Base-by-base conservation (phyloP, 768 basidiomycete genomes). In the Tulasnella sp. region DNA sequence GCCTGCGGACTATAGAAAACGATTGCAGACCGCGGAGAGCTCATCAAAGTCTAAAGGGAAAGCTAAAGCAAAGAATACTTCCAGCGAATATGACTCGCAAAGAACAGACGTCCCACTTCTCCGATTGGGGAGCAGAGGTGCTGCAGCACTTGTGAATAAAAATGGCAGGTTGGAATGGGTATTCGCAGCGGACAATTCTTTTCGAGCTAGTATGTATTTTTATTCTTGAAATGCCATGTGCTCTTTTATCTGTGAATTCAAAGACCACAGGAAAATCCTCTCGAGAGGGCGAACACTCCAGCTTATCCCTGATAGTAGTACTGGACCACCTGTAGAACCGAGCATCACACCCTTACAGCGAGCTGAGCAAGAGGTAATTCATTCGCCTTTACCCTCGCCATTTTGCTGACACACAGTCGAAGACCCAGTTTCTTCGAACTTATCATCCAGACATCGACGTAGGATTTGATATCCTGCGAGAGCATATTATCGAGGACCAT, bases 351-450 rank as follows among this genome's bases (percentile, higher is more conserved):
- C 66, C n/a, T 60, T 59, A n/a, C 72, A 76, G 48, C 73, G 72
- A 8, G 72, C 76, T 4, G 80, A 85, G 62, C 76, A 78, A 66
- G 79, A 79, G 20, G 84, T 87, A 62, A 45, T 74, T 53, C 27
- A 24, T 27, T 27, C 15, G 29, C 20, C 57, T n/a, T 15, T 20
- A 12, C 15, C 31, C 9, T 54, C 41, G 45, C 37, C 44, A 40
- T 31, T 5, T 5, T n/a, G 27, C 41, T 53, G 15, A 20, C 29
- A 13, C 22, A 24, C 42, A 31, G n/a, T 40, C 16, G 15, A 53
- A 89, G 85, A 73, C 81, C 12, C 77, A 79, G 49, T 85, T 83
- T 58, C 68, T 87, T 41, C 76, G 81, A 39, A 78, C 76, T 3
- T 72, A 74, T 62, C 71, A 81, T 48, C 83, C 85, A 1, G 83